These are phyloP conservation scores for Chrysoporthe cubensis DNA, from an alignment of 2,329 filamentous ascomycete species.

Conservation along the genomic window DNA sequence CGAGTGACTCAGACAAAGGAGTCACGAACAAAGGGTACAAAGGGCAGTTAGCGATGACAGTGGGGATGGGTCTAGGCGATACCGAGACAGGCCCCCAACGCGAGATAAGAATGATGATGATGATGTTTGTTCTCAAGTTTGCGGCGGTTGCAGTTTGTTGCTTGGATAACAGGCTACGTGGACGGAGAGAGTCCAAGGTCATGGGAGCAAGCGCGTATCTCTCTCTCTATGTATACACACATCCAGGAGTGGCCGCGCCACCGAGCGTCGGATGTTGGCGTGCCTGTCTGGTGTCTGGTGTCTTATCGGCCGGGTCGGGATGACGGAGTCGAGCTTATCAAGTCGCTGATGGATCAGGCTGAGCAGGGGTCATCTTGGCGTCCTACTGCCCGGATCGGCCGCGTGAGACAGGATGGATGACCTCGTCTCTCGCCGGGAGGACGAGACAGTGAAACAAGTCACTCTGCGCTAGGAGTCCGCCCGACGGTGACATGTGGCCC, in stretches of 20 bases:
- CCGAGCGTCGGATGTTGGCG: neutral
- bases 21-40: conserved; percentile 25
- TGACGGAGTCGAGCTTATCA: conserved; percentile 15
- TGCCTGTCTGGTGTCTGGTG: neutral
- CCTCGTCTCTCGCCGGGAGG: neutral
- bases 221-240: conserved; percentile 10
- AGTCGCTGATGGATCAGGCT: neutral
- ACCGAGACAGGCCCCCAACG: conserved; percentile 5
- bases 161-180: conserved; percentile 1
- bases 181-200: neutral
- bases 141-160: conserved; percentile 8
- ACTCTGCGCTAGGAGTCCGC: neutral
- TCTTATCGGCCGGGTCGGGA: conserved; percentile 13
- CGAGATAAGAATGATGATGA: neutral
- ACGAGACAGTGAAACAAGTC: neutral
- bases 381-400: neutral
- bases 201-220: neutral
- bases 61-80: conserved; percentile 13
- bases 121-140: neutral
- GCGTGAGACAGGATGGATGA: conserved; percentile 7
- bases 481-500: neutral
- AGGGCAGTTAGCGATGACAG: conserved; percentile 13
- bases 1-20: conserved; percentile 30
- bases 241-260: no score
- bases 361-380: conserved; percentile 4